phyloP scores from a whole-genome alignment of 495 filamentous ascomycete species.

The Penicillium bialowiezense region DNA sequence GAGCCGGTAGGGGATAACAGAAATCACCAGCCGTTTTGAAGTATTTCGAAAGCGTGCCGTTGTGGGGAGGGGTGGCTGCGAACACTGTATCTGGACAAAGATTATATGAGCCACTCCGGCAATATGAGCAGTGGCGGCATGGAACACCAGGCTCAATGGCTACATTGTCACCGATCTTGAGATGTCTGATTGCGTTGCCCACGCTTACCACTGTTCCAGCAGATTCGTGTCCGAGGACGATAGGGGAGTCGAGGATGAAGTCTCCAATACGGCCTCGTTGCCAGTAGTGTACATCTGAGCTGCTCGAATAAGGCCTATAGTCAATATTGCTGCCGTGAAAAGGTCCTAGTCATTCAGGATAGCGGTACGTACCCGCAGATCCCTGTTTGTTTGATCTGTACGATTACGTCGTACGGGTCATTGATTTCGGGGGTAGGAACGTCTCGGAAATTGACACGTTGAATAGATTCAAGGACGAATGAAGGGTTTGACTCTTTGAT shows the following conservation, averaged over 20 bases:
- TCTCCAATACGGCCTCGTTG: constrained; percentile 69
- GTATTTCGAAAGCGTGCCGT: constrained; percentile 77
- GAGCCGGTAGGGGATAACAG: constrained; percentile 73
- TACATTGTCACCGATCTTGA: constrained; percentile 65
- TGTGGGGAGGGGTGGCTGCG: constrained; percentile 79
- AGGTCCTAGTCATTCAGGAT: background rate
- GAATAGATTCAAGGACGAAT: constrained; percentile 11
- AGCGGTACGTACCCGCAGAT: constrained; percentile 60
- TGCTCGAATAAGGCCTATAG: background rate
- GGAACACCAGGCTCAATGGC: constrained; percentile 81
- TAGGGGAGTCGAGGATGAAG: constrained; percentile 66
- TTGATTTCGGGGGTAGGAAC: constrained; percentile 59
- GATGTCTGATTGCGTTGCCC: constrained; percentile 51
- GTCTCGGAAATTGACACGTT: constrained; percentile 41
- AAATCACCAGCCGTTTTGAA: constrained; percentile 73
- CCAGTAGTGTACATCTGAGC: constrained; percentile 68
- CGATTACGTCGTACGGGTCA: constrained; percentile 63
- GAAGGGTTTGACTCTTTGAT: constrained; percentile 3
- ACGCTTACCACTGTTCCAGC: constrained; percentile 61
- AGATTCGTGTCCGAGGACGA: constrained; percentile 69
- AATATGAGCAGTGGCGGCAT: constrained; percentile 52
- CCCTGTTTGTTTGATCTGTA: constrained; percentile 72
- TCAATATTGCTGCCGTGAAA: no score
- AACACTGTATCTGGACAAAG: constrained; percentile 67
- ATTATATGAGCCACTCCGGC: constrained; percentile 41